Evolutionary conservation across 768 basidiomycete species (phyloP).

Genomic region (Clathrus columnatus): DNA sequence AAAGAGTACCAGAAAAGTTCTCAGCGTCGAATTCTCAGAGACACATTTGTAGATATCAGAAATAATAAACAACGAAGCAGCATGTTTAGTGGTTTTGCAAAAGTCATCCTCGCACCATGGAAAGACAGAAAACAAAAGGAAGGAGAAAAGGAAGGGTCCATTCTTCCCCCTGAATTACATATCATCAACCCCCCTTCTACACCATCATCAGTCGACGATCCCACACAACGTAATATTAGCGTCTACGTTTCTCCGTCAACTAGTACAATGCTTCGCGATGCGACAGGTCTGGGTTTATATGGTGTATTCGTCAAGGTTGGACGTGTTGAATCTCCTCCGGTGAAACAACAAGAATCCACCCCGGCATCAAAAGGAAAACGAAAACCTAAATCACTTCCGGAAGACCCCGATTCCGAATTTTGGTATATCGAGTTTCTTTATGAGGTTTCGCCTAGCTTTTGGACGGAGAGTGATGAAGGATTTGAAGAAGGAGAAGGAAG

Average conservation of each 20-base stretch:
- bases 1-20: slow-evolving; percentile 50
- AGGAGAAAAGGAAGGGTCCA: slow-evolving; percentile 9
- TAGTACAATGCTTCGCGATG: slow-evolving; percentile 28
- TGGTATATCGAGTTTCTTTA: slow-evolving; percentile 58
- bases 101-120: slow-evolving; percentile 52
- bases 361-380: slow-evolving; percentile 15
- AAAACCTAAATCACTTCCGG: slow-evolving; percentile 16
- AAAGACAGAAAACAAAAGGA: slow-evolving; percentile 29
- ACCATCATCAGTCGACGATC: slow-evolving; percentile 28
- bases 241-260: slow-evolving; percentile 43
- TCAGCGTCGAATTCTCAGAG: slow-evolving; percentile 32
- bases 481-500: neutral
- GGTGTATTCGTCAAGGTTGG: slow-evolving; percentile 65
- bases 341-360: slow-evolving; percentile 17
- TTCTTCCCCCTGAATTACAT: slow-evolving; percentile 16
- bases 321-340: slow-evolving; percentile 25
- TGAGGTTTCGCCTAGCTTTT: slow-evolving; percentile 47
- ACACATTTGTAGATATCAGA: slow-evolving; percentile 4
- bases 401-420: slow-evolving; percentile 21
- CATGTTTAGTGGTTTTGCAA: slow-evolving; percentile 36
- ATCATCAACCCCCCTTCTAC: slow-evolving; percentile 10
- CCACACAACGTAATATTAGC: slow-evolving; percentile 48
- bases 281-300: slow-evolving; percentile 49
- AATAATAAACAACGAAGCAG: slow-evolving; percentile 26
- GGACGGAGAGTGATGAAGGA: slow-evolving; percentile 21